A percentile compares a stretch with the other conserved stretches of the same genome.
phyloP scores from a whole-genome alignment of 352 stramenopile genomes.

The Pythium insidiosum region DNA sequence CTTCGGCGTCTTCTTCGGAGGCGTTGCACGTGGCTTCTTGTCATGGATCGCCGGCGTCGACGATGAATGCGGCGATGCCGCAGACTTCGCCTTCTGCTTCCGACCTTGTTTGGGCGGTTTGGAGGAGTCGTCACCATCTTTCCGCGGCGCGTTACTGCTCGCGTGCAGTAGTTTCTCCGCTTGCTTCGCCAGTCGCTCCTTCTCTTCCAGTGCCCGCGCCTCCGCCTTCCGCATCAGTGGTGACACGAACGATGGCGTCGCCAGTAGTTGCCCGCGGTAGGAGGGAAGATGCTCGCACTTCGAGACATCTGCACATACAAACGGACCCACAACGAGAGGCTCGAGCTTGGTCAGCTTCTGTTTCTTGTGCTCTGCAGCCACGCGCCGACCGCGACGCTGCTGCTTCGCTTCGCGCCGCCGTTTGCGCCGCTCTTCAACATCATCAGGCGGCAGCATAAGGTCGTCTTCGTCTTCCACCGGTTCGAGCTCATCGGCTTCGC shows the following conservation, averaged over 20 bases:
- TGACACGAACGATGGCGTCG: conserved; percentile 9
- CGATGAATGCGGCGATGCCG: too few relatives aligned
- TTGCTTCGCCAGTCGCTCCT: background rate
- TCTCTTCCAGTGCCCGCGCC: too few relatives aligned
- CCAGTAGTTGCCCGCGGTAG: conserved; percentile 9
- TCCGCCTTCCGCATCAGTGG: conserved; percentile 13
- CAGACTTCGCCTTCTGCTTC: too few relatives aligned
- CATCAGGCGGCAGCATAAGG: conserved; percentile 11
- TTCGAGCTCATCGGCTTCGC: conserved; percentile 31
- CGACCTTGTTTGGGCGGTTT: too few relatives aligned
- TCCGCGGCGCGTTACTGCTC: too few relatives aligned
- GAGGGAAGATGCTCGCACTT: conserved; percentile 6
- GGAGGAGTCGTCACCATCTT: too few relatives aligned
- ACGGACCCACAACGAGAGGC: conserved; percentile 52
- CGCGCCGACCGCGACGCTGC: conserved; percentile 32
- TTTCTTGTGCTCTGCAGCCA: conserved; percentile 29
- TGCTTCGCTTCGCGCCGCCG: conserved; percentile 21
- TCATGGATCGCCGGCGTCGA: too few relatives aligned
- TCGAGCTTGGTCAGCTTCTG: conserved; percentile 62
- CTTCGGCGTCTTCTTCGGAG: too few relatives aligned
- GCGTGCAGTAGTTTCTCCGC: too few relatives aligned
- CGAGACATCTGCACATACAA: conserved; percentile 10
- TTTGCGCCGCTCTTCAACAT: conserved; percentile 5
- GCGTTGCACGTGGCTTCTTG: too few relatives aligned
- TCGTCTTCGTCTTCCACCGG: conserved; percentile 13